phyloP scores from a whole-genome alignment of 1,284 basidiomycete species.

The Rhodotorula sp. region DNA sequence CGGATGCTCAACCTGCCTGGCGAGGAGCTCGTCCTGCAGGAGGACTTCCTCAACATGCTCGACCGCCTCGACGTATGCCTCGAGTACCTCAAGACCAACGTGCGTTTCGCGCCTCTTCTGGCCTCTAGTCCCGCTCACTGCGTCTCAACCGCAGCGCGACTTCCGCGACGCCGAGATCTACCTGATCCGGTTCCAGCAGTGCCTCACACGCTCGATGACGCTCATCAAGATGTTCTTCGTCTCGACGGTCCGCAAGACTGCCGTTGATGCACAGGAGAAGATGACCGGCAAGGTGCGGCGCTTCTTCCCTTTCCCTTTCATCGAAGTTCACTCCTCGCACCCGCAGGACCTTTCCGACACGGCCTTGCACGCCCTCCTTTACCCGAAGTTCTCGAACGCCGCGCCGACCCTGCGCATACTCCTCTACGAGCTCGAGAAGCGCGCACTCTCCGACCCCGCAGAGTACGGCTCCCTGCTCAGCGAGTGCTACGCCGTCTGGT shows the following conservation, averaged over 20 bases:
- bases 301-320: neutral
- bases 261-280: slow-evolving; percentile 68
- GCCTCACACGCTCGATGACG: slow-evolving; percentile 92
- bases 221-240: slow-evolving; percentile 93
- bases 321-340: accelerated
- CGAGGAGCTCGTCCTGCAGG: slow-evolving; percentile 80
- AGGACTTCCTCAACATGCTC: slow-evolving; percentile 90
- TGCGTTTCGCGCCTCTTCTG: slow-evolving; percentile 53
- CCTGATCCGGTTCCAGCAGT: slow-evolving; percentile 88
- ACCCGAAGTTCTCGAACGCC: slow-evolving; percentile 78
- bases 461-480: slow-evolving; percentile 73
- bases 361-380: slow-evolving; percentile 78
- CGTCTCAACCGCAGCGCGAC: slow-evolving; percentile 63
- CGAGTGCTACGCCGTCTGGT: slow-evolving; percentile 83
- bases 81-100: slow-evolving; percentile 79
- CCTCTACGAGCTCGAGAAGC: slow-evolving; percentile 72
- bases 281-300: slow-evolving; percentile 67
- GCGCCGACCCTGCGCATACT: slow-evolving; percentile 67
- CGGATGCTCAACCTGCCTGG: slow-evolving; percentile 89
- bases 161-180: slow-evolving; percentile 89
- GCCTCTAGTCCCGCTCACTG: neutral
- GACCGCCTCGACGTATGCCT: slow-evolving; percentile 89
- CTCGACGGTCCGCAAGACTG: slow-evolving; percentile 70
- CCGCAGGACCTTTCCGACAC: slow-evolving; percentile 74
- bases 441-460: slow-evolving; percentile 72